Evolutionary conservation across 805 yeast genomes (phyloP), one percentile per base, ranked within the genome.

Genomic region (Wickerhamomyces queroliae): DNA sequence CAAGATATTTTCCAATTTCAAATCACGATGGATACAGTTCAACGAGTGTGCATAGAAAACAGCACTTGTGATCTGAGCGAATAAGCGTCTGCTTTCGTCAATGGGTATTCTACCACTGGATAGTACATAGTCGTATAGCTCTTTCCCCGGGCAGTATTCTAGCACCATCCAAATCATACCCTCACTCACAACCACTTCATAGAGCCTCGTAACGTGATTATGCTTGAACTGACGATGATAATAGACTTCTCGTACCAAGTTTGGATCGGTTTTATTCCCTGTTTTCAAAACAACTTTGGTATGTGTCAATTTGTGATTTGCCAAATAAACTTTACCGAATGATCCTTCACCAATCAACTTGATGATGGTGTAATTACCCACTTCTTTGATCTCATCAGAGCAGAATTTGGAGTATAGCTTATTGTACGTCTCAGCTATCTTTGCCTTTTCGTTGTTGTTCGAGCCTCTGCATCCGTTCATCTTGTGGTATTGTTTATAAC

Each of bases 311-410:
- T 72, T 72, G 53, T 91, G 98, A 27, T 69, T 68, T 2, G 96
- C 98, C 23, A 91, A 64, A 57, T 83, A 93, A 1, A 89, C 95
- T 54, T 84, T 85, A 8, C 98, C 97, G 69, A 89, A 91, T 3
- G 95, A 74, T 9, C 97, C 97, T 51, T 86, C 89, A 2, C 97
- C 98, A 18, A 91, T 82, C 47, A 81, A 85, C 42, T 78, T 68
- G 7, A 78, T 53, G 7, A 93, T 76, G 37, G 72, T 66, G 55
- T 91, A 91, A 59, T 84, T 87, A 1, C 99, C 98, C 11, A 91
- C 80, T 40, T 80, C 84, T 35, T 66, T 66, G 32, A 80, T 62
- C 31, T 73, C 77, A 9, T 74, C 53, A 12, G 63, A 59, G 9
- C 66, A 60, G 45, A 74, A 71, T 38, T 71, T 69, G 18, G 66